Conservation (phyloP, 768 basidiomycete species). For the Rhizopogon rudus region DNA sequence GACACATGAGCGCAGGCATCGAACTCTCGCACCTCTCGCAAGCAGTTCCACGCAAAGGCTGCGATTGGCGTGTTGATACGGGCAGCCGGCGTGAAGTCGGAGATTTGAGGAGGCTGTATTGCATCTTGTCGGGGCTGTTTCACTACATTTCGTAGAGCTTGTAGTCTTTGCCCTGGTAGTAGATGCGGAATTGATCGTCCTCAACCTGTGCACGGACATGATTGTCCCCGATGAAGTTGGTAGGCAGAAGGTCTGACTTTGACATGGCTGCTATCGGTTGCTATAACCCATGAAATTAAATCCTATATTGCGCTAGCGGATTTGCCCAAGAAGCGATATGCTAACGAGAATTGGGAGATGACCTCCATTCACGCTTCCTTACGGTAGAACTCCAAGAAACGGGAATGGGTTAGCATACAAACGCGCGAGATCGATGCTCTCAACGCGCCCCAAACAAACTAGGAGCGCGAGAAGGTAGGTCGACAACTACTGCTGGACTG, state of each 20-base stretch:
- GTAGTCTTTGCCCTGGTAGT: neutral
- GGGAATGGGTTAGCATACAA: no score
- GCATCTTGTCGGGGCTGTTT: neutral
- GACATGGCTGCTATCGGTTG: neutral
- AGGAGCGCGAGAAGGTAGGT: no score
- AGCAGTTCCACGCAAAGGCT: neutral
- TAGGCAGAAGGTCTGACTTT: neutral
- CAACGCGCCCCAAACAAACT: no score
- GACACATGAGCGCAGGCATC: no score
- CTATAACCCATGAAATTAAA: neutral
- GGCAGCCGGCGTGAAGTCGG: neutral
- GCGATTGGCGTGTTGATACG: neutral
- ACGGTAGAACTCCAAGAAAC: no score
- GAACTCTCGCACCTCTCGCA: neutral
- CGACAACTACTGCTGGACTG: slow-evolving; percentile 36
- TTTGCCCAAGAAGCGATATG: no score
- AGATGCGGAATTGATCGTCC: neutral
- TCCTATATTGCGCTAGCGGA: neutral
- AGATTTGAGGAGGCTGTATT: neutral
- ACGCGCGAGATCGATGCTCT: no score
- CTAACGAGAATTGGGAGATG: no score
- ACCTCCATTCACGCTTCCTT: no score
- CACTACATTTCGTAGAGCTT: neutral
- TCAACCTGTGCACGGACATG: neutral
- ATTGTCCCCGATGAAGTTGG: neutral